Percentiles rank a stretch among this genome's conserved stretches.
Conservation (phyloP, 2,329 filamentous ascomycete species). For the Aspergillus pseudonomiae region DNA sequence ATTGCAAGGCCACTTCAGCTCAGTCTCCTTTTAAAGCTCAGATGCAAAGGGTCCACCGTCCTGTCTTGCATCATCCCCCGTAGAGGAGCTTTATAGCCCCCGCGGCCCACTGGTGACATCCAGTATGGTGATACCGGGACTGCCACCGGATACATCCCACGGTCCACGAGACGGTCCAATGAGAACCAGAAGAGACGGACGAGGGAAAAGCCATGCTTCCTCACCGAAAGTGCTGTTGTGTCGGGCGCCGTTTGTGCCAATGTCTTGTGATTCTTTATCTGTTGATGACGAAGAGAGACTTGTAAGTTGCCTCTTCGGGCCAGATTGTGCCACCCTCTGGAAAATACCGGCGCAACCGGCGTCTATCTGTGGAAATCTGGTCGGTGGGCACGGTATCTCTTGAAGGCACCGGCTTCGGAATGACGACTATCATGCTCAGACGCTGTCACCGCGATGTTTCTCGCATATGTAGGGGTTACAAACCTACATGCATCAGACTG, state of each 20-base stretch:
- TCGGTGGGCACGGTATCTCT: slow-evolving; percentile 20
- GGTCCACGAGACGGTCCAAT: slow-evolving; percentile 18
- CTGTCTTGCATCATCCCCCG: not conserved
- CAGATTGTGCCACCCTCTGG: slow-evolving; percentile 27
- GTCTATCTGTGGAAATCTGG: slow-evolving; percentile 21
- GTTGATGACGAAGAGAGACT: slow-evolving; percentile 16
- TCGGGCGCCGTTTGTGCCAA: slow-evolving; percentile 24
- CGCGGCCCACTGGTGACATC: slow-evolving; percentile 8
- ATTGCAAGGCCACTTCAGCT: not conserved
- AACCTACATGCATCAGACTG: slow-evolving; percentile 19
- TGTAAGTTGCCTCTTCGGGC: slow-evolving; percentile 19
- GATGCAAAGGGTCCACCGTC: not conserved
- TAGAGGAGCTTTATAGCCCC: not conserved
- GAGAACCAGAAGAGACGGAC: slow-evolving; percentile 5
- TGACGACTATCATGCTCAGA: not conserved
- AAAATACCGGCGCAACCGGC: slow-evolving; percentile 22
- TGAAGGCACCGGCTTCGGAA: not conserved
- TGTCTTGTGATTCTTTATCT: slow-evolving; percentile 25
- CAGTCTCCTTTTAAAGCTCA: not conserved
- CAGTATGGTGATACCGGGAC: slow-evolving; percentile 24
- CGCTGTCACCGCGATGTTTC: slow-evolving; percentile 6
- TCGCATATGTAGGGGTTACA: slow-evolving; percentile 18
- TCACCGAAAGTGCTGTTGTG: slow-evolving; percentile 19
- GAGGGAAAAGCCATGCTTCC: slow-evolving; percentile 9
- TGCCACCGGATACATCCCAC: slow-evolving; percentile 21